A percentile compares a stretch with the other conserved stretches of the same genome.
Evolutionary conservation across 78 protist species (phyloP).

Genomic region (Mantamonas sphyraenae): DNA sequence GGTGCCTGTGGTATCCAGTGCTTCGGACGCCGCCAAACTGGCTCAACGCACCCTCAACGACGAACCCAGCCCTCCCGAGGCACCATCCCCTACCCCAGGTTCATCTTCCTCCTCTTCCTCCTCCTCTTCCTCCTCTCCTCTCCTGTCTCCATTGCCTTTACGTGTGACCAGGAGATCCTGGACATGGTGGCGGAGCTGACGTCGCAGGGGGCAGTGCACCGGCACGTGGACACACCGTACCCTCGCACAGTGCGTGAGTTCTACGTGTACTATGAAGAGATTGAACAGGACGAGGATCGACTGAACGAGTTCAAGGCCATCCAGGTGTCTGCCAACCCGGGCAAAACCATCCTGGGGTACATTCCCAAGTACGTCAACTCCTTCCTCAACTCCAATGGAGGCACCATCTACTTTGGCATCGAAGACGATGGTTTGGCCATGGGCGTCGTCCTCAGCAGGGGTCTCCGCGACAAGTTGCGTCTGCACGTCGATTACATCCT

Average conservation of each 20-base stretch:
- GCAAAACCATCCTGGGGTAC: background rate
- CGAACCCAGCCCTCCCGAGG: too few species aligned
- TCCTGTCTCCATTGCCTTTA: too few species aligned
- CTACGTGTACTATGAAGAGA: background rate
- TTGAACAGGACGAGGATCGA: background rate
- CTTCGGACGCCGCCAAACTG: too few species aligned
- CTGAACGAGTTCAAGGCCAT: conserved; percentile 12
- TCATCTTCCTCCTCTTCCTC: too few species aligned
- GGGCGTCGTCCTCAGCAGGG: conserved; percentile 6
- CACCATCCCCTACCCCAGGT: too few species aligned
- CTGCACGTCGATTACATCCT: background rate
- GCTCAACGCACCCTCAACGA: too few species aligned
- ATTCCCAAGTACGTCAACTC: conserved; percentile 21
- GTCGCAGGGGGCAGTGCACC: too few species aligned
- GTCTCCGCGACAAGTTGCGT: conserved; percentile 2
- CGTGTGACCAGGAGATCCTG: too few species aligned
- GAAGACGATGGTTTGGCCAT: background rate
- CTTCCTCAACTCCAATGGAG: conserved; percentile 14
- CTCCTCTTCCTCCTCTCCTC: too few species aligned
- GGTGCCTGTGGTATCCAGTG: too few species aligned
- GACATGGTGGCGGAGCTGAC: too few species aligned
- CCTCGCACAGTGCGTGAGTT: background rate
- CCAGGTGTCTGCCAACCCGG: background rate
- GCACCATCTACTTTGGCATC: conserved; percentile 7
- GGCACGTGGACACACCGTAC: too few species aligned